Evolutionary conservation across 192 early-diverging fungal genomes (phyloP).

Genomic region (Coemansia sp.): DNA sequence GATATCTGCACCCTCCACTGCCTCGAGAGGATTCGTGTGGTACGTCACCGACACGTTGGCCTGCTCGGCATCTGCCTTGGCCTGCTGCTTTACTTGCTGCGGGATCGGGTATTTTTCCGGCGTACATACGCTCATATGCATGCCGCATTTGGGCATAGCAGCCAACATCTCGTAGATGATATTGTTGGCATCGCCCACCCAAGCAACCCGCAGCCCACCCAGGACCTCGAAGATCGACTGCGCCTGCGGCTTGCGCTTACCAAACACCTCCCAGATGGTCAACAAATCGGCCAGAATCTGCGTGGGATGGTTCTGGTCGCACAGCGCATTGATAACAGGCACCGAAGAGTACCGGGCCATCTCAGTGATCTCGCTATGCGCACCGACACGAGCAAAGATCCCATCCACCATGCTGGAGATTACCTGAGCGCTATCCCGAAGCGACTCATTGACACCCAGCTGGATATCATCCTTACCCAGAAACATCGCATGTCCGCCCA

Average conservation of each 20-base stretch:
- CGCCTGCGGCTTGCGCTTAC: slow-evolving; percentile 18
- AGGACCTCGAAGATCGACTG: slow-evolving; percentile 45
- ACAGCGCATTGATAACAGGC: slow-evolving; percentile 95
- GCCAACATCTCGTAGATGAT: slow-evolving; percentile 88
- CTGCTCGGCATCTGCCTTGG: slow-evolving; percentile 59
- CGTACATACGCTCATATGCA: slow-evolving; percentile 78
- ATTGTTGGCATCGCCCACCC: slow-evolving; percentile 99
- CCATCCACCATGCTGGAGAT: slow-evolving; percentile 95
- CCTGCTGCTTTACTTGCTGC: slow-evolving; percentile 65
- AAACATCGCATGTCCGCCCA: slow-evolving; percentile 96
- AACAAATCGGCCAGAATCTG: slow-evolving; percentile 95
- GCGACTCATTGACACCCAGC: slow-evolving; percentile 90
- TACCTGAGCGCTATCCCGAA: slow-evolving; percentile 85
- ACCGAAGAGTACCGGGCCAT: slow-evolving; percentile 84
- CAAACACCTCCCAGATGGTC: slow-evolving; percentile 83
- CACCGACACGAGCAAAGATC: slow-evolving; percentile 90
- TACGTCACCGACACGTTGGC: slow-evolving; percentile 56
- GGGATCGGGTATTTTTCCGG: slow-evolving; percentile 80
- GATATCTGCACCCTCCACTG: slow-evolving; percentile 77
- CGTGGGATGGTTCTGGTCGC: slow-evolving; percentile 92
- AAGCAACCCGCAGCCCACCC: slow-evolving; percentile 79
- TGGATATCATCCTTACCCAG: slow-evolving; percentile 95
- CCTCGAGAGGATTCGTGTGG: slow-evolving; percentile 70
- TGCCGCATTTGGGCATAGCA: slow-evolving; percentile 84
- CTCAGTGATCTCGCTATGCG: slow-evolving; percentile 83